phyloP scores from a whole-genome alignment of 106 monocot genomes.

The Gastrodia elata region DNA sequence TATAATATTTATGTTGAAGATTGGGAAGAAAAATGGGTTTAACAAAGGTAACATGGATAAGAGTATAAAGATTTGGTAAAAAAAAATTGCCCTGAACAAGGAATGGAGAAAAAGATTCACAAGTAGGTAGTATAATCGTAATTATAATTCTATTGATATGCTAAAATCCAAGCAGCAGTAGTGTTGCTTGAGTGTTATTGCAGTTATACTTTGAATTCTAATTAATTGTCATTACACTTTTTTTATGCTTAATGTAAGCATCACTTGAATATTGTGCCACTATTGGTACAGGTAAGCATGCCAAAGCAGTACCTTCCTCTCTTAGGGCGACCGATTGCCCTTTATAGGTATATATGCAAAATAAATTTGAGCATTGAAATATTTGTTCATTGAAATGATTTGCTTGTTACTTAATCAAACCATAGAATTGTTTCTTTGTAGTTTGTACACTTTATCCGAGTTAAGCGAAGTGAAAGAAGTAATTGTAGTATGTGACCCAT shows the following conservation, averaged over 20 bases:
- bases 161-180: not conserved
- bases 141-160: too few relatives aligned
- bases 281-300: slow-evolving; percentile 56
- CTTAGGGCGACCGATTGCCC: slow-evolving; percentile 83
- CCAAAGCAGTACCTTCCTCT: slow-evolving; percentile 96
- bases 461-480: slow-evolving; percentile 92
- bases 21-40: too few relatives aligned
- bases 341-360: slow-evolving; percentile 60
- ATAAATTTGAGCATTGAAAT: not conserved
- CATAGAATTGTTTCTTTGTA: slow-evolving; percentile 20
- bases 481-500: slow-evolving; percentile 93
- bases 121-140: too few relatives aligned
- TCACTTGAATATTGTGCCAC: not conserved
- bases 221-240: not conserved
- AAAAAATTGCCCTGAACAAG: too few relatives aligned
- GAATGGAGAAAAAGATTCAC: too few relatives aligned
- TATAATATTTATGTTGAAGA: too few relatives aligned
- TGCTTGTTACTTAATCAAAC: not conserved
- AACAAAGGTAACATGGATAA: too few relatives aligned
- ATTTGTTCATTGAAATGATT: not conserved
- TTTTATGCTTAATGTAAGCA: not conserved
- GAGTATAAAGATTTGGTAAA: too few relatives aligned
- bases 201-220: not conserved
- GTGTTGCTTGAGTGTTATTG: not conserved
- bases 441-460: slow-evolving; percentile 67